Base-by-base conservation (phyloP, 805 yeast species). In the Nematodospora valgi region DNA sequence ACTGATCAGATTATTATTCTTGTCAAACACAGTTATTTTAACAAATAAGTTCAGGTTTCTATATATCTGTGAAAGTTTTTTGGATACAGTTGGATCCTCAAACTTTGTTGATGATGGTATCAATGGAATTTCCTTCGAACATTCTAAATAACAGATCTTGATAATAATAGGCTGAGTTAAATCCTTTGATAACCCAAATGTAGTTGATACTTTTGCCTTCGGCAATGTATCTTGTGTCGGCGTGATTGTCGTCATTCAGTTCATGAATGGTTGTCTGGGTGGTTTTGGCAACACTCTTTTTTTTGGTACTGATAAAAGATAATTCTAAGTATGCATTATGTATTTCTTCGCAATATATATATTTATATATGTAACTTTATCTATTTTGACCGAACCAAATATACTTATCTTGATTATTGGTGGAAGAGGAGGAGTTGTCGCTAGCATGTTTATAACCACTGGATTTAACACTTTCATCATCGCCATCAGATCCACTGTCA, bases 171-270 rank as follows among this genome's bases (percentile, higher is more conserved):
- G 70, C 6, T 51, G 48, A 12, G 42, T 34, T 12, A 67, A 47
- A 45, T 65, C 66, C 30, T 63, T 65, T 21, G 63, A 57, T n/a
- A 66, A 53, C 2, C 70, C 70, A 41, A 66, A 59, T 5, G 68
- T 55, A 23, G 56, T 45, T 6, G 67, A 21, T n/a, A 23, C 10
- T 19, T 27, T 36, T 51, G 26, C 55, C 20, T 17, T 30, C 21
- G 21, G 14, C 15, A 27, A 14, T 10, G 10, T 8, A 10, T 21
- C 10, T 21, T 7, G 9, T 8, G 7, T 10, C 7, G 7, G 23
- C 9, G 23, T 21, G 7, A 21, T 8, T 7, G 23, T 21, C 10
- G 23, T 10, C 23, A 21, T 21, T n/a, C n/a, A n/a, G n/a, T n/a
- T n/a, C n/a, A n/a, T n/a, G n/a, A n/a, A n/a, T n/a, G n/a, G n/a